phyloP scores from a whole-genome alignment of 2,329 filamentous ascomycete species.

The Keithomyces neogunnii region DNA sequence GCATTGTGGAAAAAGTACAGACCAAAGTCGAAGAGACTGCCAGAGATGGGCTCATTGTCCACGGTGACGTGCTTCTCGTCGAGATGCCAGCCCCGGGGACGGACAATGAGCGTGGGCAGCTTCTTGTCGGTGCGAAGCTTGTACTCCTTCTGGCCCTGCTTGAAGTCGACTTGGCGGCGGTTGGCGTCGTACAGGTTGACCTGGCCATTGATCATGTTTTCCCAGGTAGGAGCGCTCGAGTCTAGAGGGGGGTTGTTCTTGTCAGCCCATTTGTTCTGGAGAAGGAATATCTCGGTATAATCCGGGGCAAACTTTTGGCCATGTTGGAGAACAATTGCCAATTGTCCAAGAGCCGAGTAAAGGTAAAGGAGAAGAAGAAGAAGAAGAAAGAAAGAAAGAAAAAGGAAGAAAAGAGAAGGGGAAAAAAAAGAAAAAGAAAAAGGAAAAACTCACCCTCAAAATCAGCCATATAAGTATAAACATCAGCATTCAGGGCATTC shows the following conservation, averaged over 20 bases:
- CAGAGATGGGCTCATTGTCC: conserved; percentile 90
- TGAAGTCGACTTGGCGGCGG: conserved; percentile 90
- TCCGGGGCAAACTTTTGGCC: not conserved
- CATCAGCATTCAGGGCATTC: conserved; percentile 90
- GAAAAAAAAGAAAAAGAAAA: not conserved
- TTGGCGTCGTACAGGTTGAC: conserved; percentile 96
- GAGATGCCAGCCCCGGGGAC: conserved; percentile 93
- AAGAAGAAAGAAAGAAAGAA: not conserved
- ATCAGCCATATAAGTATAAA: conserved; percentile 99
- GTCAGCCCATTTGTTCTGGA: conserved; percentile 7
- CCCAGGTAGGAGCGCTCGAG: conserved; percentile 93
- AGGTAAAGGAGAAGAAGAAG: not conserved
- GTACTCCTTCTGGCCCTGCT: conserved; percentile 91
- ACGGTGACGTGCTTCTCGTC: conserved; percentile 98
- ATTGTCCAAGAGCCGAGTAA: not conserved
- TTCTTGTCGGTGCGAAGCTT: conserved; percentile 87
- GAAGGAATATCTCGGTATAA: not conserved
- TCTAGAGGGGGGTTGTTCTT: conserved; percentile 42
- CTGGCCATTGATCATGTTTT: conserved; percentile 98
- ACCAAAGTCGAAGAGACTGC: conserved; percentile 90
- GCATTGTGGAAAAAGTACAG: conserved; percentile 99
- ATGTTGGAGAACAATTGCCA: not conserved
- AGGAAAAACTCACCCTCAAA: conserved; percentile 67
- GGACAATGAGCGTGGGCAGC: conserved; percentile 83
- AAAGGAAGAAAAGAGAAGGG: not conserved